These are phyloP conservation scores for Datisca glomerata DNA, from an alignment of 306 rosid genomes.

Conservation along the genomic window DNA sequence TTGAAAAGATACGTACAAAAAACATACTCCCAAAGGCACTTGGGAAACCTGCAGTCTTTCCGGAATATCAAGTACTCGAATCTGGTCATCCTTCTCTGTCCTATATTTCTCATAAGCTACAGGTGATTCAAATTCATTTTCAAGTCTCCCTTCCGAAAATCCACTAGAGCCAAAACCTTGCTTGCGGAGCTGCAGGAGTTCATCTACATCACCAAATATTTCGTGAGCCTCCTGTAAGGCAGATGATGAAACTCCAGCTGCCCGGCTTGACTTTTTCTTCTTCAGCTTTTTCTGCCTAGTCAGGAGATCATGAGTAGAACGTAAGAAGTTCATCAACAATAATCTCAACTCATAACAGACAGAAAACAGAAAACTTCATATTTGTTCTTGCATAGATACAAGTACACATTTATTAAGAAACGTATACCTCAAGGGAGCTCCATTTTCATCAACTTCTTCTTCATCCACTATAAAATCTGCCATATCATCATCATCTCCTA, in stretches of 20 bases:
- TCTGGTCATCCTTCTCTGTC: constrained; percentile 79
- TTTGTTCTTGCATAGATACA: neutral
- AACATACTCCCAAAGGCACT: neutral
- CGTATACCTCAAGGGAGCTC: constrained; percentile 58
- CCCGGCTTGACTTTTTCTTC: constrained; percentile 51
- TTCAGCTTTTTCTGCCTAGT: constrained; percentile 50
- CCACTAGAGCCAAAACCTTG: constrained; percentile 41
- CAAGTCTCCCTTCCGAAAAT: constrained; percentile 63
- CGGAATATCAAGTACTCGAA: constrained; percentile 68
- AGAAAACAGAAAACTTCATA: neutral
- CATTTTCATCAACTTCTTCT: constrained; percentile 61
- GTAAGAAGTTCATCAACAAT: constrained; percentile 2
- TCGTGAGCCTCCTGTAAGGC: constrained; percentile 94
- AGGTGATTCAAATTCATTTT: constrained; percentile 88
- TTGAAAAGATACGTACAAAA: neutral
- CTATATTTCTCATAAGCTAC: constrained; percentile 77
- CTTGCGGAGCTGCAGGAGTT: constrained; percentile 44
- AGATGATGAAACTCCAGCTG: constrained; percentile 74
- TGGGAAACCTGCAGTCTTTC: constrained; percentile 90
- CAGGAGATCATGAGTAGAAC: no score
- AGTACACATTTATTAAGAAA: no score
- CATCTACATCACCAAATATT: constrained; percentile 87
- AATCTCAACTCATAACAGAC: neutral
- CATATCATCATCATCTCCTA: constrained; percentile 97
- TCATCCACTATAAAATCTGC: constrained; percentile 95